These are phyloP conservation scores for Phytophthora citricola DNA, from an alignment of 352 stramenopile genomes.

Conservation along the genomic window DNA sequence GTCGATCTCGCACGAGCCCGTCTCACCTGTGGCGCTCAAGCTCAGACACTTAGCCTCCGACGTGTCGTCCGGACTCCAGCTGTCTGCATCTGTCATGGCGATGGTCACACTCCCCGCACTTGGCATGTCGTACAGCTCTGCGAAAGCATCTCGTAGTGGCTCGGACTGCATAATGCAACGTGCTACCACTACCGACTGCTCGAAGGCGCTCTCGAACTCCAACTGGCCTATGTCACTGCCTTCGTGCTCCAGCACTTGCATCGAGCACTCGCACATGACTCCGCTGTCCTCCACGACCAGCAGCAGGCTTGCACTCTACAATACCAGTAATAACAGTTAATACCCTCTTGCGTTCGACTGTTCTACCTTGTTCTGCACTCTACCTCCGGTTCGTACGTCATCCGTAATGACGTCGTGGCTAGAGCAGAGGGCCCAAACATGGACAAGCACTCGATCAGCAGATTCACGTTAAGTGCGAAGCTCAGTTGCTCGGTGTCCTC, in stretches of 20 bases:
- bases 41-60: conserved; percentile 52
- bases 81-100: conserved; percentile 54
- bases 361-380: conserved; percentile 10
- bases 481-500: conserved; percentile 51
- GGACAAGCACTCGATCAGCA: conserved; percentile 81
- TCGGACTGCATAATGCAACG: conserved; percentile 87
- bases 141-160: conserved; percentile 80
- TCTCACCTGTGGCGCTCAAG: conserved; percentile 76
- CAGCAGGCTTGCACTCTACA: conserved; percentile 61
- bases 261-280: conserved; percentile 86
- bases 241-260: conserved; percentile 84
- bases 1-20: conserved; percentile 82
- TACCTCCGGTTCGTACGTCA: conserved; percentile 74
- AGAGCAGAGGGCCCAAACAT: conserved; percentile 78
- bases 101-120: conserved; percentile 83
- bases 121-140: conserved; percentile 85
- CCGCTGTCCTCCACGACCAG: conserved; percentile 84
- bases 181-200: conserved; percentile 73
- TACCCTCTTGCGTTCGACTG: neutral
- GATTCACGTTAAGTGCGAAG: conserved; percentile 77
- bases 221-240: conserved; percentile 70
- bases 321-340: conserved; percentile 5
- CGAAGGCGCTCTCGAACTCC: conserved; percentile 84
- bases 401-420: conserved; percentile 73
- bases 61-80: conserved; percentile 17